Evolutionary conservation across 1,284 basidiomycete genomes (phyloP), one percentile per base, ranked within the genome.

Genomic region (Cerrena zonata): DNA sequence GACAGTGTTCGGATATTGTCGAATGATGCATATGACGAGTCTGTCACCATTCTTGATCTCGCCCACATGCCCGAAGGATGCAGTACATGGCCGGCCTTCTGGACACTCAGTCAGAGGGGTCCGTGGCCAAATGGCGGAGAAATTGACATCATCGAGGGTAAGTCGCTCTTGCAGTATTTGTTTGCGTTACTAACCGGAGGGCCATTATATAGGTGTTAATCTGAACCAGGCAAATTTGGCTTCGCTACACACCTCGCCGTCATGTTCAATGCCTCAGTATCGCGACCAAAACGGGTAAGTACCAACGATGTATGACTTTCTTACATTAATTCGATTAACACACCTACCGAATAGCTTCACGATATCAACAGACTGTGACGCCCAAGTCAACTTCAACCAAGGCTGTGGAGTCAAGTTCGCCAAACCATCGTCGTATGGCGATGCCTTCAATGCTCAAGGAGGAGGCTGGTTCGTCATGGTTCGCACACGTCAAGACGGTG

Each of bases 21-120:
- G 3, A 58, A 67, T n/a, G 53, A 55, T 2, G 62, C 70, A 1
- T 79, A 72, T 53, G 63, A 59, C 18, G 74, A 79, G 19, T 67
- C 72, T 4, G 51, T 80, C 11, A 58, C 75, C 22, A 66, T 81
- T 5, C 65, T 80, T 24, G 76, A 80, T 52, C 46, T 80, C 21
- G 49, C 58, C 22, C 79, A 80, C 59, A 80, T 81, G 75, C 79
- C 79, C 0, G 59, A 65, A 42, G 77, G 78, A 3, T 80, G 77
- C 53, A 65, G 61, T 7, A 78, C 77, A 13, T 84, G 82, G 83
- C 83, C 82, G 3, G 82, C 82, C 10, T 84, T 76, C 58, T 85
- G 82, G 82, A 80, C 79, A 39, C 57, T 77, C 22, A 80, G 76
- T 36, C 56, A 70, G 41, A 56, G 62, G 37, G 72, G 75, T 1